Evolutionary conservation across 768 basidiomycete genomes (phyloP).

Genomic region (Auricularia auricula-judae): DNA sequence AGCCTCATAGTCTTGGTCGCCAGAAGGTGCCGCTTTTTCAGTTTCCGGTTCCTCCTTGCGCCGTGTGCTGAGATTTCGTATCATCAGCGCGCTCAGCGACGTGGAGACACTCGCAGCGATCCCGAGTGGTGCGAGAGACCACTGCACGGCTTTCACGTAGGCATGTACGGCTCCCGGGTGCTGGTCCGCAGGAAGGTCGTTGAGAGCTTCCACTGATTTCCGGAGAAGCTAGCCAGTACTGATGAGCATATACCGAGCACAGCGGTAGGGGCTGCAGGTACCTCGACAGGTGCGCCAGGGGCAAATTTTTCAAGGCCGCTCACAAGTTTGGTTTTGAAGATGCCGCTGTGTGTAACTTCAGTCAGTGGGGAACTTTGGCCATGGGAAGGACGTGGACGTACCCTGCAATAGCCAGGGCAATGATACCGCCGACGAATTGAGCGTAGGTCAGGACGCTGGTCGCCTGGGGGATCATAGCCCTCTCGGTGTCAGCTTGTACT

Average conservation of each 20-base stretch:
- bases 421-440: not conserved
- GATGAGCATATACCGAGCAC: not conserved
- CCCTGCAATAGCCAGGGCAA: not conserved
- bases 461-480: conserved; percentile 14
- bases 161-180: not conserved
- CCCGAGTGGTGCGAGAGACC: not conserved
- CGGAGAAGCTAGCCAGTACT: not conserved
- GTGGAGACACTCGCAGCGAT: not conserved
- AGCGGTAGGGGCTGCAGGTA: not conserved
- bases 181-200: not conserved
- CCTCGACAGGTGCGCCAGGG: not conserved
- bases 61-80: not conserved
- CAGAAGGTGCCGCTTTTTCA: no score
- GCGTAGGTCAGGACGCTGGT: conserved; percentile 13
- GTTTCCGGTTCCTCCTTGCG: not conserved
- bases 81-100: not conserved
- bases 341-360: not conserved
- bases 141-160: not conserved
- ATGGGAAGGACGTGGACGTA: not conserved
- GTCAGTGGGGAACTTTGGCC: no score
- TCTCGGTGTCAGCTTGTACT: conserved; percentile 15
- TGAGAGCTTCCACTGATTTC: not conserved
- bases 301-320: not conserved
- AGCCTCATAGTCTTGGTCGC: no score
- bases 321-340: not conserved